A percentile compares a stretch with the other conserved stretches of the same genome.
Evolutionary conservation across 345 rosid species (phyloP).

Genomic region (Geranium brycei): DNA sequence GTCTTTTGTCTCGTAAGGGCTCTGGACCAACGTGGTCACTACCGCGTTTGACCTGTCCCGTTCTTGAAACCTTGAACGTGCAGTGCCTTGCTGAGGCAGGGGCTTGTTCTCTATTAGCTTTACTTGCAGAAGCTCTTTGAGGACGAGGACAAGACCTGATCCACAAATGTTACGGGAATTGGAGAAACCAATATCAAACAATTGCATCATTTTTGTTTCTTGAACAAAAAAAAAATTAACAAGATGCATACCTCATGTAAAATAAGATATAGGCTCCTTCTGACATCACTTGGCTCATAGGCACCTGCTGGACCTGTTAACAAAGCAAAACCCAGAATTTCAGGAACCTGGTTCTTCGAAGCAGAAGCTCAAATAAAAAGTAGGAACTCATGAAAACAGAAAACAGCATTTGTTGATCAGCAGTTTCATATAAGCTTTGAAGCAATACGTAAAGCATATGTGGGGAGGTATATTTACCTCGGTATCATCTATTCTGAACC

Average conservation of each 20-base stretch:
- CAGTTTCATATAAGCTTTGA: neutral
- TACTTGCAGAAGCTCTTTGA: conserved; percentile 22
- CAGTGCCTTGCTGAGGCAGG: conserved; percentile 18
- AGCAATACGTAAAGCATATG: neutral
- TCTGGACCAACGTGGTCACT: conserved; percentile 15
- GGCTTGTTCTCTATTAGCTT: conserved; percentile 20
- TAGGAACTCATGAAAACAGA: too few species aligned
- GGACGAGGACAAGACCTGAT: conserved; percentile 64
- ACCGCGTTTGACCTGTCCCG: conserved; percentile 28
- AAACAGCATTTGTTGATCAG: neutral
- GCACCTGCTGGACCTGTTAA: conserved; percentile 53
- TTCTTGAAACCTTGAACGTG: conserved; percentile 19
- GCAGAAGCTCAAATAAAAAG: neutral
- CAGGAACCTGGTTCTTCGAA: neutral
- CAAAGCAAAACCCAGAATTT: conserved; percentile 4
- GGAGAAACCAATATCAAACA: too few species aligned
- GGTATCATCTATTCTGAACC: conserved; percentile 72
- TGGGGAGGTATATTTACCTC: conserved; percentile 32
- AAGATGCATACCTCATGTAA: conserved; percentile 52
- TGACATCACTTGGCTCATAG: conserved; percentile 78
- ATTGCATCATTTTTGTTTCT: too few species aligned
- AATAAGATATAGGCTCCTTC: conserved; percentile 87
- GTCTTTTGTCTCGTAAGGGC: conserved; percentile 14
- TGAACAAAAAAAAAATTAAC: neutral
- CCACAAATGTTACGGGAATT: conserved; percentile 1